phyloP scores from a whole-genome alignment of 257 asterid species.

The Apocynum venetum region DNA sequence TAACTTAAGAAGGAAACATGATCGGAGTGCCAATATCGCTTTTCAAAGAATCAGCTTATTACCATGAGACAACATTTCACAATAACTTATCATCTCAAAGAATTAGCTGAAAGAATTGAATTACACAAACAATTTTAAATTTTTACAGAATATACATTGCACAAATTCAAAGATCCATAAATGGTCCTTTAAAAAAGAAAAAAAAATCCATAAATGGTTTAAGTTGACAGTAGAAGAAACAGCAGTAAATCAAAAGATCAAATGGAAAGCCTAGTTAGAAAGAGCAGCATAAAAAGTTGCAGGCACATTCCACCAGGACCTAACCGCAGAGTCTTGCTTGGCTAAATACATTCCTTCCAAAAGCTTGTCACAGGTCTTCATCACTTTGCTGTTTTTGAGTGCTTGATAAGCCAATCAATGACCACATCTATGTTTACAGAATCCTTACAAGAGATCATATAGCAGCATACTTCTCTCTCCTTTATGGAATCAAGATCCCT shows the following conservation, averaged over 20 bases:
- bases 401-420: slow-evolving; percentile 84
- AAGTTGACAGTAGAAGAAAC: neutral
- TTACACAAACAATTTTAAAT: neutral
- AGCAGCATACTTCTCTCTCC: slow-evolving; percentile 91
- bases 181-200: neutral
- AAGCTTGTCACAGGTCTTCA: neutral
- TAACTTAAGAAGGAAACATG: too few species aligned
- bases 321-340: neutral
- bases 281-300: slow-evolving; percentile 5
- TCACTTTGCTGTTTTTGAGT: slow-evolving; percentile 65
- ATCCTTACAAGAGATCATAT: slow-evolving; percentile 94
- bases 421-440: slow-evolving; percentile 69
- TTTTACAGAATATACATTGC: neutral
- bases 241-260: neutral
- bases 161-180: neutral
- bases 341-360: neutral
- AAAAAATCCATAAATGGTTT: neutral
- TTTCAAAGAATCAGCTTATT: too few species aligned
- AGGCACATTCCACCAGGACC: slow-evolving; percentile 11
- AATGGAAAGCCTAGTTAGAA: neutral
- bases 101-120: neutral
- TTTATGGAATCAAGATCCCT: slow-evolving; percentile 56
- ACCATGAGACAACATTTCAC: neutral
- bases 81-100: neutral
- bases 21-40: too few species aligned